These are phyloP conservation scores for Penicillium sp. DNA, from an alignment of 2,329 filamentous ascomycete species.

Conservation along the genomic window DNA sequence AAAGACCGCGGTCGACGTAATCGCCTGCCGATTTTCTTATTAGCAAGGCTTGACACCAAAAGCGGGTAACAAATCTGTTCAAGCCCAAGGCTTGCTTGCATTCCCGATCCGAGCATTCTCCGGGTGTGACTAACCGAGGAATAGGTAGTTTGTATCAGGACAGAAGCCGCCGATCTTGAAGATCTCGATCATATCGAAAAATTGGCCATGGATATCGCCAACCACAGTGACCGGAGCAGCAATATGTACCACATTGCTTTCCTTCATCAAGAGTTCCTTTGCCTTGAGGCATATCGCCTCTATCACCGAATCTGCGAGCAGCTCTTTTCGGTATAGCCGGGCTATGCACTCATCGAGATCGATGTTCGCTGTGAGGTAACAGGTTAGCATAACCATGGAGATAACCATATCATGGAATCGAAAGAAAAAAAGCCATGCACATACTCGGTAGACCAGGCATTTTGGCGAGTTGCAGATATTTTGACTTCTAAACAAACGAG, in stretches of 20 bases:
- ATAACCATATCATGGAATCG: not conserved
- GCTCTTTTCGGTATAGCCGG: constrained; percentile 92
- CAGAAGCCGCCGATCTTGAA: constrained; percentile 98
- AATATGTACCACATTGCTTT: constrained; percentile 99
- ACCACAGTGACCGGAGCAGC: constrained; percentile 94
- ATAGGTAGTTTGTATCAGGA: constrained; percentile 97
- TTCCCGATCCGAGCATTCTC: not conserved
- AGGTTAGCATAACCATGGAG: constrained; percentile 7
- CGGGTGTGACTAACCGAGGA: constrained; percentile 65
- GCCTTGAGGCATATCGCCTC: constrained; percentile 99
- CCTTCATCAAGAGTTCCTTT: constrained; percentile 97
- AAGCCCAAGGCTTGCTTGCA: not conserved
- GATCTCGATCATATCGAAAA: constrained; percentile 98
- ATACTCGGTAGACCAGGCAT: constrained; percentile 48
- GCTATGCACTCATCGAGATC: constrained; percentile 98
- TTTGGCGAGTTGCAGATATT: constrained; percentile 13
- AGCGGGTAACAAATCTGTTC: not conserved
- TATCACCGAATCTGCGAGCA: constrained; percentile 95
- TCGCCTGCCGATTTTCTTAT: constrained; percentile 63
- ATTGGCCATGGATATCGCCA: constrained; percentile 97
- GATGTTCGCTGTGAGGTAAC: constrained; percentile 69
- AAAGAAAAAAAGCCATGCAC: constrained; percentile 13
- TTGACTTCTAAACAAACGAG: not conserved
- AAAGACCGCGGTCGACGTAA: constrained; percentile 97
- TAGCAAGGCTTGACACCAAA: constrained; percentile 3